Conservation (phyloP, 2,329 filamentous ascomycete species). For the Colletotrichum sp. region DNA sequence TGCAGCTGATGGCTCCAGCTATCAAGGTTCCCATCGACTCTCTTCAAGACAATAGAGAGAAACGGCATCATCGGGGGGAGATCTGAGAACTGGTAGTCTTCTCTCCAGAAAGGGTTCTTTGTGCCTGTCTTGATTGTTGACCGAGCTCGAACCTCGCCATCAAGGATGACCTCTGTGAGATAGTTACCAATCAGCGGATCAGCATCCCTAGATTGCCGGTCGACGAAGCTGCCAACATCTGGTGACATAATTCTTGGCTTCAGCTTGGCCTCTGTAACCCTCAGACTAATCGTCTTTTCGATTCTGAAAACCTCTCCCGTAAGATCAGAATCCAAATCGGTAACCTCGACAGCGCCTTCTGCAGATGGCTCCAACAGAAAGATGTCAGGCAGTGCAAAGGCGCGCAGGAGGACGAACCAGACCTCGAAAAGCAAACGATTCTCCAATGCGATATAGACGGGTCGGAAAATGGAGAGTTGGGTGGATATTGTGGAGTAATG, state of each 20-base stretch:
- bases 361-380: slow-evolving; percentile 67
- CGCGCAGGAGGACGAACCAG: slow-evolving; percentile 91
- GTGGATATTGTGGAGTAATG: slow-evolving; percentile 82
- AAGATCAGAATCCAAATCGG: slow-evolving; percentile 43
- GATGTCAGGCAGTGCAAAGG: slow-evolving; percentile 90
- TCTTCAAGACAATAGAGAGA: slow-evolving; percentile 75
- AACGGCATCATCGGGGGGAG: slow-evolving; percentile 72
- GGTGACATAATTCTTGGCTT: slow-evolving; percentile 38
- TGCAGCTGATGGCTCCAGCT: slow-evolving; percentile 49
- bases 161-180: slow-evolving; percentile 78
- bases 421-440: slow-evolving; percentile 92
- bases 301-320: slow-evolving; percentile 62
- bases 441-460: slow-evolving; percentile 88
- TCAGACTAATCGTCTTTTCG: slow-evolving; percentile 64
- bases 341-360: slow-evolving; percentile 43
- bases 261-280: slow-evolving; percentile 68
- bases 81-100: slow-evolving; percentile 79
- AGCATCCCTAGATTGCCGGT: slow-evolving; percentile 38
- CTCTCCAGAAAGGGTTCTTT: slow-evolving; percentile 81
- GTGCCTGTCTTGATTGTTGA: slow-evolving; percentile 76
- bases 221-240: slow-evolving; percentile 19
- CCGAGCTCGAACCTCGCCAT: slow-evolving; percentile 78
- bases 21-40: slow-evolving; percentile 57
- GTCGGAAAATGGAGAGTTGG: slow-evolving; percentile 78
- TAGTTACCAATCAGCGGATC: slow-evolving; percentile 70